These are phyloP conservation scores for Calonectria ilicicola DNA, from an alignment of 2,329 filamentous ascomycete species.

Conservation along the genomic window DNA sequence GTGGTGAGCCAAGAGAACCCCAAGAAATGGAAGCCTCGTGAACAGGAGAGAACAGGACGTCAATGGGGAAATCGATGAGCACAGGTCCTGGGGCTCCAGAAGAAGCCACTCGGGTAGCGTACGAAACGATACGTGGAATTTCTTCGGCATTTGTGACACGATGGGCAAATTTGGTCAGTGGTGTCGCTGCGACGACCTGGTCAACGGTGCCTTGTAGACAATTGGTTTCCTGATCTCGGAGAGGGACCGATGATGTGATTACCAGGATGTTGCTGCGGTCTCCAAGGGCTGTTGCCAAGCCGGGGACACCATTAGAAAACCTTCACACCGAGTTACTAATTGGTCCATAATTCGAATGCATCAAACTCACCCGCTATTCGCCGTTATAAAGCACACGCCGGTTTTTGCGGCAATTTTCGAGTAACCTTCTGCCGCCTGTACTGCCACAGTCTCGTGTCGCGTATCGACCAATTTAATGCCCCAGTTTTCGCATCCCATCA, in stretches of 20 bases:
- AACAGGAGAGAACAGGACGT: not conserved
- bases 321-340: not conserved
- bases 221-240: not conserved
- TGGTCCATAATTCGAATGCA: no score
- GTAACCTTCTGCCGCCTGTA: not conserved
- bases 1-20: not conserved
- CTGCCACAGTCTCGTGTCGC: not conserved
- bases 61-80: not conserved
- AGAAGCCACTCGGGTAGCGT: not conserved
- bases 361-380: not conserved
- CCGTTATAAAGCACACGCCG: not conserved
- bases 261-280: not conserved
- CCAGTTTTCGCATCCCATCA: not conserved
- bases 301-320: not conserved
- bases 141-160: not conserved
- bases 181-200: not conserved
- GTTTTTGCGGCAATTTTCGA: not conserved
- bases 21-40: not conserved
- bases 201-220: not conserved
- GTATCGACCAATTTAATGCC: not conserved
- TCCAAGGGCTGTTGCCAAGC: not conserved
- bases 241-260: not conserved
- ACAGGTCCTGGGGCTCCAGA: not conserved
- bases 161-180: not conserved
- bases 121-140: not conserved